Conservation (phyloP, 2,329 filamentous ascomycete species). For the Penicillium fuscoglaucum region DNA sequence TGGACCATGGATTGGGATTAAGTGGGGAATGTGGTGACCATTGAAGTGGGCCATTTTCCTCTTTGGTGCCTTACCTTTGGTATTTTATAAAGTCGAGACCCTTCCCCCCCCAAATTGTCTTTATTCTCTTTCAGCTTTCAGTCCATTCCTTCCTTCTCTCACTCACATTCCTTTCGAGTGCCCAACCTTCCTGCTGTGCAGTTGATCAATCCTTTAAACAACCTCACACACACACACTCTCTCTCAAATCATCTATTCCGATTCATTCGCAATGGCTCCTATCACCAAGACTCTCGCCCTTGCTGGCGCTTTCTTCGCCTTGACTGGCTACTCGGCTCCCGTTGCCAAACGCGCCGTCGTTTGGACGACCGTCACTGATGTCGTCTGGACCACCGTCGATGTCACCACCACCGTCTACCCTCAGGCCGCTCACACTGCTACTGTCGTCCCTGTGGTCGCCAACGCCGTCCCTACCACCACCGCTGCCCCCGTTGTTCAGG, state of each 20-base stretch:
- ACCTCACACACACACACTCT: conserved; percentile 4
- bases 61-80: neutral
- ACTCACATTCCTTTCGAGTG: conserved; percentile 27
- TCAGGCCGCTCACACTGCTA: conserved; percentile 22
- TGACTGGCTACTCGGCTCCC: conserved; percentile 34
- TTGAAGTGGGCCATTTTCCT: neutral
- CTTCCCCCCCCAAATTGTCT: neutral
- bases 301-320: conserved; percentile 37
- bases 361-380: conserved; percentile 51
- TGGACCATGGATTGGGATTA: conserved; percentile 1
- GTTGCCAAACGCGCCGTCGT: conserved; percentile 47
- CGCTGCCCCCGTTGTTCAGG: conserved; percentile 9
- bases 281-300: conserved; percentile 40
- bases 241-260: neutral
- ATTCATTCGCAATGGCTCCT: conserved; percentile 36
- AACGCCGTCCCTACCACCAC: conserved; percentile 17
- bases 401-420: conserved; percentile 51
- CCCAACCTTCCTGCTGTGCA: conserved; percentile 28
- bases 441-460: conserved; percentile 25
- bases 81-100: conserved; percentile 11
- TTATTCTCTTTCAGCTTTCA: neutral
- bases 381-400: conserved; percentile 51
- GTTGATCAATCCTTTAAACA: conserved; percentile 20
- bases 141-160: conserved; percentile 12
- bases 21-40: neutral